Evolutionary conservation across 371 early-diverging fungal genomes (phyloP).

Genomic region (Thermomucor indicae-seudaticae): DNA sequence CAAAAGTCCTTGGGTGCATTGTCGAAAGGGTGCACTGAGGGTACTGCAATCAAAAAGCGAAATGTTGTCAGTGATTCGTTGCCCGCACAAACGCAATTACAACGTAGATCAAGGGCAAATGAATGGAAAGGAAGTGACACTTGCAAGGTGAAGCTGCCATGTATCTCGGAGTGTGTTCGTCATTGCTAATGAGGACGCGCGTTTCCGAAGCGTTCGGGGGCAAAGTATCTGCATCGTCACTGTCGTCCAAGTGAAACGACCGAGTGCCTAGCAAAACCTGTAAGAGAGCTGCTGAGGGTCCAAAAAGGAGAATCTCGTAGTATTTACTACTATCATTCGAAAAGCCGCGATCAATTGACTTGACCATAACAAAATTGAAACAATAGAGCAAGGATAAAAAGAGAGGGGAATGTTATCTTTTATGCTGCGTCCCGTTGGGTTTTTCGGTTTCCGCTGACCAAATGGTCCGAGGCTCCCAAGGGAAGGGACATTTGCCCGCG

Average conservation of each 20-base stretch:
- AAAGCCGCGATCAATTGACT: conserved; percentile 1
- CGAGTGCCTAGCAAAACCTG: conserved; percentile 6
- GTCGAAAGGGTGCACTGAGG: conserved; percentile 7
- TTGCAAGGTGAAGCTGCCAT: conserved; percentile 18
- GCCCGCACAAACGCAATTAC: no score
- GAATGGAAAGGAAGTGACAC: not conserved
- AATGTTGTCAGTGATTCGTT: not conserved
- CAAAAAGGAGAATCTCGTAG: not conserved
- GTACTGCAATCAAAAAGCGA: not conserved
- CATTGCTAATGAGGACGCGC: conserved; percentile 7
- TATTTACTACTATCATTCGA: conserved; percentile 4
- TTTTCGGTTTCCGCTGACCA: no score
- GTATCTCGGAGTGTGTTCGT: conserved; percentile 17
- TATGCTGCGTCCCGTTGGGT: no score
- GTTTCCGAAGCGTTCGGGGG: conserved; percentile 14
- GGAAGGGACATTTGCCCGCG: no score
- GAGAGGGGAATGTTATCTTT: no score
- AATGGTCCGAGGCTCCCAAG: no score
- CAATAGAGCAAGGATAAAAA: no score
- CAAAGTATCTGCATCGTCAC: conserved; percentile 13
- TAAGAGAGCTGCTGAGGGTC: not conserved
- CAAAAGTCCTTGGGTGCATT: conserved; percentile 31
- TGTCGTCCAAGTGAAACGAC: conserved; percentile 16
- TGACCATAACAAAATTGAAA: not conserved
- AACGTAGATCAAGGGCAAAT: no score